Evolutionary conservation across 345 rosid species (phyloP), one percentile per base, ranked within the genome.

Genomic region (Eucalyptus curtisii): DNA sequence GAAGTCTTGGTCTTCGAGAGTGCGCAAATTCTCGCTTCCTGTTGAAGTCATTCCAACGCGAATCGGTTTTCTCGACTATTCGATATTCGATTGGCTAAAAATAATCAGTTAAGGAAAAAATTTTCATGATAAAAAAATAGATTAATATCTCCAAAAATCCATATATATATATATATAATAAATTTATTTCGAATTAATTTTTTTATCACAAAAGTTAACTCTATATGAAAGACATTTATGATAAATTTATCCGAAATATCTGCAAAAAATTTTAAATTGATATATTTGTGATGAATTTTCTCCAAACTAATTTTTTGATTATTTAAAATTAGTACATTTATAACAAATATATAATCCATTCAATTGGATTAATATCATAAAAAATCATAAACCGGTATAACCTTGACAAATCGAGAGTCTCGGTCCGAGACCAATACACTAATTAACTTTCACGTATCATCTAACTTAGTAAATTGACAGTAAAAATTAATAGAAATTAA

Each of bases 321-420:
- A 0, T 16, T 16, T 0, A 19, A 52, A 52, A 52, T 52, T 52
- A 52, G 2, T 52, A 52, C 4, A 19, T 52, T 52, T 52, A 0
- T 52, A 2, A 52, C 7, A 52, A 52, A 52, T 42, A 19, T 52
- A 52, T 0, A 3, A 17, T 19, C 0, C 1, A 2, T 52, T 52
- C 22, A 7, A 17, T 50, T 50, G 4, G 0, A 50, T 17, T 50
- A 50, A 7, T 0, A 50, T 0, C 4, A 52, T 52, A 52, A 52
- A 52, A 7, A 52, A 19, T 3, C 17, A 17, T 4, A 50, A 50
- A 50, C 1, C 1, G 0, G 1, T 17, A 50, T 2, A 50, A 50
- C 7, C 2, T 17, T 1, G 0, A 52, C 1, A 52, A 17, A 17
- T 0, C 1, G 0, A 0, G n/a, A n/a, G n/a, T n/a, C n/a, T n/a